phyloP scores from a whole-genome alignment of 2,329 filamentous ascomycete species.

The Alternaria solani region DNA sequence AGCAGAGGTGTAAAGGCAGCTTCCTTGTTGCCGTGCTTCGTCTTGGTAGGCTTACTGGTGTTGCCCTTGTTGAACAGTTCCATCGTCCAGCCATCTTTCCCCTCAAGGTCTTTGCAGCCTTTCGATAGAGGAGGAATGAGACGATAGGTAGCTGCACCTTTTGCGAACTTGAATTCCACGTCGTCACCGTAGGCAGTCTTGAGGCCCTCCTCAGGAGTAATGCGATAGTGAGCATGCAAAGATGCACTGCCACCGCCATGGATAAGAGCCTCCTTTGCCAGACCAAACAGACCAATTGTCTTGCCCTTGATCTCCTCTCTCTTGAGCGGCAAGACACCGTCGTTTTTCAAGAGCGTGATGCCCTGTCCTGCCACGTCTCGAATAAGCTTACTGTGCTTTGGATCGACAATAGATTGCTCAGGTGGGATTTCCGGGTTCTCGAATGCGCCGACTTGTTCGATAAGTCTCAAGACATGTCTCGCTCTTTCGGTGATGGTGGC shows the following conservation, averaged over 20 bases:
- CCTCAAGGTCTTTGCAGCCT: constrained; percentile 37
- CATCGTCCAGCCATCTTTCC: constrained; percentile 44
- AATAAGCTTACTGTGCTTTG: constrained; percentile 67
- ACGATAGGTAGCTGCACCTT: constrained; percentile 48
- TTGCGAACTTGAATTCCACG: constrained; percentile 44
- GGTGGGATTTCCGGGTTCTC: constrained; percentile 67
- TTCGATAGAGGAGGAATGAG: constrained; percentile 40
- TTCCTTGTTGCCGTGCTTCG: constrained; percentile 33
- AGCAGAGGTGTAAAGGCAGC: constrained; percentile 38
- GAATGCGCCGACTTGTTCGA: constrained; percentile 70
- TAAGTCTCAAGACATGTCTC: constrained; percentile 63
- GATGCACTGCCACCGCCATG: constrained; percentile 47
- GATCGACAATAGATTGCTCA: constrained; percentile 68
- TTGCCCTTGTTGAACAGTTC: constrained; percentile 38
- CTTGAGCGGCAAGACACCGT: constrained; percentile 68
- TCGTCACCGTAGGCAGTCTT: constrained; percentile 37
- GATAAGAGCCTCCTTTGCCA: constrained; percentile 61
- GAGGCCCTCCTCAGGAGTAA: constrained; percentile 38
- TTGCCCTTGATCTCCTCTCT: constrained; percentile 64
- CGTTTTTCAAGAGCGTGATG: constrained; percentile 77
- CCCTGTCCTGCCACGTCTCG: constrained; percentile 71
- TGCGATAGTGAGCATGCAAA: constrained; percentile 37
- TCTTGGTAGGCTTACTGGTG: constrained; percentile 33
- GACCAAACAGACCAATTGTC: constrained; percentile 74
- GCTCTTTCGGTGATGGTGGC: constrained; percentile 42